Conservation (phyloP, 108 stramenopile species). For the Cyclostephanos tholiformis region DNA sequence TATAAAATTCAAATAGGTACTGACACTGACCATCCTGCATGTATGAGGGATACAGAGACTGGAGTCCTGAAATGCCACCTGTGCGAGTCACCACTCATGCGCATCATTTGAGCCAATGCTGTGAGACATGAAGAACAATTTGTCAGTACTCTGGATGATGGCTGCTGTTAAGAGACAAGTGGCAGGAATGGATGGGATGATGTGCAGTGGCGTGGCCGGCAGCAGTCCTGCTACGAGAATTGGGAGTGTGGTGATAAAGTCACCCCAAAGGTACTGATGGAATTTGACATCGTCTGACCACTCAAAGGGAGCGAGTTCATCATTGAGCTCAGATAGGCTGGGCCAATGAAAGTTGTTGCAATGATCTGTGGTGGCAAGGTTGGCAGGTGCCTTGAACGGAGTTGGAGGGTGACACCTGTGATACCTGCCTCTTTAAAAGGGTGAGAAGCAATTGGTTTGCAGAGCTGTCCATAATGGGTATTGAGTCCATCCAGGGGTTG, state of each 20-base stretch:
- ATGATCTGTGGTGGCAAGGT: background rate
- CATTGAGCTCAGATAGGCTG: constrained; percentile 5
- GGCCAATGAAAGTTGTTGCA: constrained; percentile 7
- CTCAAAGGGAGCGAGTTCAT: constrained; percentile 7
- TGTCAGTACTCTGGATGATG: constrained; percentile 5
- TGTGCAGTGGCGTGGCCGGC: background rate
- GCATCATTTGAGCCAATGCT: background rate
- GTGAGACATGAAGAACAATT: constrained; percentile 24
- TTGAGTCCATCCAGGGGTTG: constrained; percentile 7
- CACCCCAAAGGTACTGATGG: background rate
- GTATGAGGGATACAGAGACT: background rate
- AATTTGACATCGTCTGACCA: constrained; percentile 2
- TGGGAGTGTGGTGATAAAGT: background rate
- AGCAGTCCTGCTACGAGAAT: background rate
- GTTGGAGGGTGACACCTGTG: constrained; percentile 13
- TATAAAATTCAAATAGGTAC: background rate
- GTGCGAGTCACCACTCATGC: background rate
- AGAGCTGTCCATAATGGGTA: constrained; percentile 2
- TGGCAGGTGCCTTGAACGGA: constrained; percentile 2
- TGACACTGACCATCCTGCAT: background rate
- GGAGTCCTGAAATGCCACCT: background rate
- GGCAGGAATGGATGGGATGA: background rate
- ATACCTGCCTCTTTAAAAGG: constrained; percentile 12
- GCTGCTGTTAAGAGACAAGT: background rate
- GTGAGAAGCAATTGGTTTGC: constrained; percentile 9